Evolutionary conservation across 2,329 filamentous ascomycete genomes (phyloP).

Genomic region (Fusarium sp.): DNA sequence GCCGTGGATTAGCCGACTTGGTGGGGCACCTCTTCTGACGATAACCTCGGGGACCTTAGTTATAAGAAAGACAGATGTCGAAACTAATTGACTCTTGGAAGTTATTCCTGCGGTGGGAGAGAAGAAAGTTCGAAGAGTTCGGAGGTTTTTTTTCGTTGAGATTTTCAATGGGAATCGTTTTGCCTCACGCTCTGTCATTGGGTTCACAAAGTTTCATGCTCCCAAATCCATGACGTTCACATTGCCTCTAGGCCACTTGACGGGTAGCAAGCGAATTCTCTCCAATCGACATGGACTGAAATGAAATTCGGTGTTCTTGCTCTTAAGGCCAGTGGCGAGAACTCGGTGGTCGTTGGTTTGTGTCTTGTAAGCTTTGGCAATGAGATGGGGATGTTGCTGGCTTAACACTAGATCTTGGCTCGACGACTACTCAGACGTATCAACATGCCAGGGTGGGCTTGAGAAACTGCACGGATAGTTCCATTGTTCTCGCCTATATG

Average conservation of each 20-base stretch:
- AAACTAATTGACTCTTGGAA: background rate
- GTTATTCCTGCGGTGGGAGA: background rate
- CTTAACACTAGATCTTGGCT: too few relatives aligned
- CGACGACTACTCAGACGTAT: background rate
- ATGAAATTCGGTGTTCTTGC: background rate
- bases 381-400: background rate
- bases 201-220: background rate
- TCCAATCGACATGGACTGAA: background rate
- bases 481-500: background rate
- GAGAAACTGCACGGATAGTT: background rate
- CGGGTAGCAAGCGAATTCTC: background rate
- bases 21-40: conserved; percentile 7
- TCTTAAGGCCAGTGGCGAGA: conserved; percentile 4
- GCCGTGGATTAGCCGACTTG: conserved; percentile 47
- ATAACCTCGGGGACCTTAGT: conserved; percentile 12
- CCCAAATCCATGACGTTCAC: conserved; percentile 25
- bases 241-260: background rate
- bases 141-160: too few relatives aligned
- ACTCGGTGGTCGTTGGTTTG: background rate
- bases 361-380: background rate
- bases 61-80: background rate
- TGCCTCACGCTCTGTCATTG: conserved; percentile 12
- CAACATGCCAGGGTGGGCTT: background rate
- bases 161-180: background rate
- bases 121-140: background rate